Evolutionary conservation across 352 stramenopile genomes (phyloP), one percentile per base, ranked within the genome.

Genomic region (Pythium myriotylum): DNA sequence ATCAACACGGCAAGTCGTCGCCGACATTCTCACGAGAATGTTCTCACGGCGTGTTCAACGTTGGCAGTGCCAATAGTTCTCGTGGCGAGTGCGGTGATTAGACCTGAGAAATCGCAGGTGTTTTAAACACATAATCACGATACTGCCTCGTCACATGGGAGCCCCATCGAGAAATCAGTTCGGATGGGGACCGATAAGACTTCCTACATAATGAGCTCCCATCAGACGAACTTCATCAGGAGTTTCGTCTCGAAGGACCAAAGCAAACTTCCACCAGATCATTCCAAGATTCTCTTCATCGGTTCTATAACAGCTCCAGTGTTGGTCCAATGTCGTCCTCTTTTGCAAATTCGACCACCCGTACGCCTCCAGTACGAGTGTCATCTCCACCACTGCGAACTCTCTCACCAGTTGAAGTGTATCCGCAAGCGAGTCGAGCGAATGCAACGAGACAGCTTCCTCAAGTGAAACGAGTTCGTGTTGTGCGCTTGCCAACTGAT

Each of bases 71-170:
- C 29, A 35, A 35, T 5, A 35, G 29, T 35, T 35, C 37, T 43
- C 4, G 3, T 19, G 5, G 23, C 12, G 20, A 50, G 22, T 33
- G 24, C 22, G 23, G 24, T 6, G 52, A 59, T 59, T 49, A 35
- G 37, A 33, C 37, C n/a, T 4, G 24, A 13, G 16, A n/a, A 26
- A 1, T 16, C 4, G 7, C 6, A 17, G 22, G 52, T 59, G 52
- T 59, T 50, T 59, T 41, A 59, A 59, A 59, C 52, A 50, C 22
- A 27, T 59, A 59, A 59, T 48, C 52, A 59, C 24, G 8, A 59
- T 23, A 26, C 10, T 37, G 20, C 24, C 24, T 37, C 20, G 46
- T 53, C 24, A 53, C 46, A 53, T 37, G n/a, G 4, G n/a, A 43
- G 6, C 9, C 46, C 23, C 23, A 53, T 12, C 26, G 46, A 20